Percentiles rank a stretch among this genome's conserved stretches.
These are phyloP conservation scores for Kluyveromyces marxianus DNA, from an alignment of 1,139 yeast species.

Conservation along the genomic window DNA sequence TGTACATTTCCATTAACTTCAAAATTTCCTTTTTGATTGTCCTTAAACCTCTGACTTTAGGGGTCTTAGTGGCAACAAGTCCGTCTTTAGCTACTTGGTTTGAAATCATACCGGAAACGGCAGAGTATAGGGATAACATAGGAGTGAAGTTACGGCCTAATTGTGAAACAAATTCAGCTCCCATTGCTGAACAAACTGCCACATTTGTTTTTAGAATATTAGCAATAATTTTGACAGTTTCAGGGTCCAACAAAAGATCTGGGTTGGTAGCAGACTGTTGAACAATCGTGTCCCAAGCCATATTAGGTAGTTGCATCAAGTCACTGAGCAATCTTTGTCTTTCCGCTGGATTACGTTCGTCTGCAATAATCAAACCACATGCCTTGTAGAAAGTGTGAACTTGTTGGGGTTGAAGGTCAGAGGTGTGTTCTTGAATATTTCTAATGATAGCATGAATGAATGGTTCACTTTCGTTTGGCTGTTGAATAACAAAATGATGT, in stretches of 20 bases:
- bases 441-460: constrained; percentile 85
- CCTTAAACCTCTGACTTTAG: constrained; percentile 89
- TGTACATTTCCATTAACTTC: constrained; percentile 81
- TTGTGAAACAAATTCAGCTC: constrained; percentile 87
- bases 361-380: constrained; percentile 88
- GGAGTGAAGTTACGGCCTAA: constrained; percentile 80
- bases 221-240: constrained; percentile 86
- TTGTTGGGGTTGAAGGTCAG: constrained; percentile 92
- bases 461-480: constrained; percentile 83
- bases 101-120: constrained; percentile 86
- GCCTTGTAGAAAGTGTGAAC: constrained; percentile 97
- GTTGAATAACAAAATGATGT: constrained; percentile 86
- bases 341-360: constrained; percentile 58
- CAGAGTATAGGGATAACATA: constrained; percentile 81
- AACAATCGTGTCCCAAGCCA: constrained; percentile 89
- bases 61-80: constrained; percentile 85
- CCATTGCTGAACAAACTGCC: constrained; percentile 86
- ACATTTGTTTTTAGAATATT: constrained; percentile 92
- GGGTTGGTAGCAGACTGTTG: constrained; percentile 87
- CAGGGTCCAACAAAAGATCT: constrained; percentile 71
- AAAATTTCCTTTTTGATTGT: constrained; percentile 93
- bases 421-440: constrained; percentile 77
- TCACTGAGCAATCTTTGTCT: constrained; percentile 71
- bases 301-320: constrained; percentile 84
- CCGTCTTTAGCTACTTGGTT: constrained; percentile 75